Conservation (phyloP, 345 rosid genomes). For the Salix viminalis region DNA sequence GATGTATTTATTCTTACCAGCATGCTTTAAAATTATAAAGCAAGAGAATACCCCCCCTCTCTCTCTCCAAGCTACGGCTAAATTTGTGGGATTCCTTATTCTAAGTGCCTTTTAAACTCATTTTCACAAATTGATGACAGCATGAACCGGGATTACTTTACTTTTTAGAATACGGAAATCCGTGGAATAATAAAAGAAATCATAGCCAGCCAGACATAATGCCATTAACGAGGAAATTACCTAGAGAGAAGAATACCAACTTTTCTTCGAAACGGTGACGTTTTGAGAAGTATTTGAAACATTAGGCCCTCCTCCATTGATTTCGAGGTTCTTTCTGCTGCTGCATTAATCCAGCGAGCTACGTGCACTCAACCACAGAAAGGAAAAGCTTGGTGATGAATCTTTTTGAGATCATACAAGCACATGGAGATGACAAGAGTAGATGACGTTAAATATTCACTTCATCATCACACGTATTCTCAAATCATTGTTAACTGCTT, state of each 20-base stretch:
- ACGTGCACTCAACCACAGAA: neutral
- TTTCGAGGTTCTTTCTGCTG: neutral
- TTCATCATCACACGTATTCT: neutral
- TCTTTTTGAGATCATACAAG: conserved; percentile 16
- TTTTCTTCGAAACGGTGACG: neutral
- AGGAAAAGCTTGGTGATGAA: conserved; percentile 20
- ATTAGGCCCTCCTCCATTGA: neutral
- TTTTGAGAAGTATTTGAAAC: neutral
- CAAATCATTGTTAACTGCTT: neutral
- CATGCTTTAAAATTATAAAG: no score
- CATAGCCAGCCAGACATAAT: neutral
- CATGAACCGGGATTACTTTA: neutral
- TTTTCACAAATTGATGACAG: neutral
- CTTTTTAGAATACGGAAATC: neutral
- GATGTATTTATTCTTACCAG: no score
- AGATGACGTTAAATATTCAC: neutral
- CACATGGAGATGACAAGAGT: conserved; percentile 30
- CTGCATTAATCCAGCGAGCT: neutral
- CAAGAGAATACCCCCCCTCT: no score
- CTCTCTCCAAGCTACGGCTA: neutral
- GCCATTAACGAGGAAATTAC: neutral
- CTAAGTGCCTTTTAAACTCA: neutral
- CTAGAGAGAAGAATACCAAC: neutral
- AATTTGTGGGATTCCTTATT: neutral
- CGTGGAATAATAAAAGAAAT: neutral